Percentiles rank a stretch among this genome's conserved stretches.
These are phyloP conservation scores for Nannochloropsis salina DNA, from an alignment of 108 stramenopile species.

Conservation along the genomic window DNA sequence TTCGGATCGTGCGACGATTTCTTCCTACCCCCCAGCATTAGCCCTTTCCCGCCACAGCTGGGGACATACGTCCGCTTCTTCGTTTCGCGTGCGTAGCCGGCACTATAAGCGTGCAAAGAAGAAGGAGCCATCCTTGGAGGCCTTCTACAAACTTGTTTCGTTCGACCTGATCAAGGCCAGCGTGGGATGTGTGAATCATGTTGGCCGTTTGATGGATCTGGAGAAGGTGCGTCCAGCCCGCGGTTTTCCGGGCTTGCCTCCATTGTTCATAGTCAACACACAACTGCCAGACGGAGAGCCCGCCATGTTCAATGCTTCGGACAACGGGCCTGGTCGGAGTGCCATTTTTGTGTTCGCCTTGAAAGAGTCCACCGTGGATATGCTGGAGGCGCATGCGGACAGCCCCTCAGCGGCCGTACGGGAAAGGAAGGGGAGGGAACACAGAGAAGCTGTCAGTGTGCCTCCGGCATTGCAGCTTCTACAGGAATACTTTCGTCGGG, in stretches of 20 bases:
- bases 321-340: background rate
- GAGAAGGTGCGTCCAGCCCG: background rate
- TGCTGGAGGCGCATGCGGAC: background rate
- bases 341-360: background rate
- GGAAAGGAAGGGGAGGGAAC: background rate
- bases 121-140: background rate
- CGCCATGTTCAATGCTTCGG: background rate
- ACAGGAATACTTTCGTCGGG: conserved; percentile 16
- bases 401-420: background rate
- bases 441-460: background rate
- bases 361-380: conserved; percentile 3
- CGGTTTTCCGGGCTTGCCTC: background rate
- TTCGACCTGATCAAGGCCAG: background rate
- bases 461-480: background rate
- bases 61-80: background rate
- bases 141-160: background rate
- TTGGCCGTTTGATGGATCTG: conserved; percentile 3
- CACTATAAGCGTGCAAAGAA: background rate
- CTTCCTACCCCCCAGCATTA: no score
- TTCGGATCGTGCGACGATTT: no score
- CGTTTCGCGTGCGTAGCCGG: background rate
- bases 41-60: background rate
- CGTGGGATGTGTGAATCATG: background rate
- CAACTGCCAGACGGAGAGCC: background rate
- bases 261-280: conserved; percentile 3